These are phyloP conservation scores for Pythium coloratum DNA, from an alignment of 352 stramenopile species.

Conservation along the genomic window DNA sequence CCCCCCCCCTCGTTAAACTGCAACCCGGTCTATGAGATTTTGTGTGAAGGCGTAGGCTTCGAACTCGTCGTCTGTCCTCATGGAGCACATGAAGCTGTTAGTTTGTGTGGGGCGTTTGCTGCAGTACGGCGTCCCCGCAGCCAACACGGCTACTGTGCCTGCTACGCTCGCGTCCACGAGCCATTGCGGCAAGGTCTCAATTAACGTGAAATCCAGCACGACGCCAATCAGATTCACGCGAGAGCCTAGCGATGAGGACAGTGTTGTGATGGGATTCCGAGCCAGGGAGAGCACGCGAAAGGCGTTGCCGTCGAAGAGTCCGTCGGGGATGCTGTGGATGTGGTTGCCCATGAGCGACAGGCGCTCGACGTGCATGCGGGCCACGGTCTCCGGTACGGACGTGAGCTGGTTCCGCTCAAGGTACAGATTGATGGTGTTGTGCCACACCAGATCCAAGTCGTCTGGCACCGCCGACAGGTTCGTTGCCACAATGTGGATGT, in stretches of 20 bases:
- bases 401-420: slow-evolving; percentile 19
- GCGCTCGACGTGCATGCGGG: neutral
- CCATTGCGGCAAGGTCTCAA: slow-evolving; percentile 13
- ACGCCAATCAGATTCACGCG: slow-evolving; percentile 1
- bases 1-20: neutral
- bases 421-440: slow-evolving; percentile 14
- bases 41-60: slow-evolving; percentile 22
- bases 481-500: slow-evolving; percentile 15
- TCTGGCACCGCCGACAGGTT: slow-evolving; percentile 11
- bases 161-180: neutral
- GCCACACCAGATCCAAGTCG: slow-evolving; percentile 14
- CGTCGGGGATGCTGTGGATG: slow-evolving; percentile 3
- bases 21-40: slow-evolving; percentile 6
- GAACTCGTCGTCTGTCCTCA: slow-evolving; percentile 13
- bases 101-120: neutral
- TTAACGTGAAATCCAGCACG: slow-evolving; percentile 12
- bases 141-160: neutral
- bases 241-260: slow-evolving; percentile 8
- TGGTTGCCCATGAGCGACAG: slow-evolving; percentile 21
- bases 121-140: slow-evolving; percentile 13
- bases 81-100: neutral
- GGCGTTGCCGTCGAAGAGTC: neutral
- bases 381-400: slow-evolving; percentile 1
- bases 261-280: no score
- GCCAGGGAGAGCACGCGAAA: slow-evolving; percentile 20